These are phyloP conservation scores for Venturia oleaginea DNA, from an alignment of 2,329 filamentous ascomycete genomes.

Conservation along the genomic window DNA sequence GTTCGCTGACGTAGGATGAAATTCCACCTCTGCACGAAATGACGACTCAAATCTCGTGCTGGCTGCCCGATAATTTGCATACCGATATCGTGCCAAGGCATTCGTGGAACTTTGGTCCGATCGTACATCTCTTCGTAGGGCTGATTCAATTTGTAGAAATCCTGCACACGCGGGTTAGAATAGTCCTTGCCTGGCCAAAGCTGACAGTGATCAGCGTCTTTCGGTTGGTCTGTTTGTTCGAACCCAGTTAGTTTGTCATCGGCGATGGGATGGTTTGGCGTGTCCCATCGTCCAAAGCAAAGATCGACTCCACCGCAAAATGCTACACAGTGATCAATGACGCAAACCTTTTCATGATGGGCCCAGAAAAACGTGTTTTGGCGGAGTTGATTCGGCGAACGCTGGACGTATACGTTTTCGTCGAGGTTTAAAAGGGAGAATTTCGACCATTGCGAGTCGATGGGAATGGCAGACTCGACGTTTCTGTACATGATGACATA, in stretches of 20 bases:
- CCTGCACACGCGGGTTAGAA: constrained; percentile 88
- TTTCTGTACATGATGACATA: constrained; percentile 98
- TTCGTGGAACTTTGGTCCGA: constrained; percentile 74
- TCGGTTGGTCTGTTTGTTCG: constrained; percentile 64
- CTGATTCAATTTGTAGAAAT: constrained; percentile 87
- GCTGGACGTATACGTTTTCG: constrained; percentile 81
- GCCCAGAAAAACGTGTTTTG: constrained; percentile 99
- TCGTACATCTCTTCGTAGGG: constrained; percentile 99
- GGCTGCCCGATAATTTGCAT: constrained; percentile 98
- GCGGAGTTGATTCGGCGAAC: constrained; percentile 94
- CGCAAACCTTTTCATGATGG: constrained; percentile 95
- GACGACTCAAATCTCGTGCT: constrained; percentile 82
- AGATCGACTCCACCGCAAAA: constrained; percentile 94
- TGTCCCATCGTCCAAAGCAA: constrained; percentile 96
- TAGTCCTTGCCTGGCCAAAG: constrained; percentile 98
- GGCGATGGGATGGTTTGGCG: constrained; percentile 78
- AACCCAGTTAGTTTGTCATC: constrained; percentile 96
- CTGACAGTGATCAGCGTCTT: constrained; percentile 89
- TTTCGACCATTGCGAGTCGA: constrained; percentile 97
- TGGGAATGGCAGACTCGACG: constrained; percentile 92
- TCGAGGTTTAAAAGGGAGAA: constrained; percentile 91
- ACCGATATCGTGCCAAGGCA: constrained; percentile 97
- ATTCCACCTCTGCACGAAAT: constrained; percentile 98
- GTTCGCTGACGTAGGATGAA: constrained; percentile 89
- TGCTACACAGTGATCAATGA: constrained; percentile 91